Percentiles rank a stretch among this genome's conserved stretches.
Conservation (phyloP, 2,329 filamentous ascomycete genomes). For the Penicillium paneum region DNA sequence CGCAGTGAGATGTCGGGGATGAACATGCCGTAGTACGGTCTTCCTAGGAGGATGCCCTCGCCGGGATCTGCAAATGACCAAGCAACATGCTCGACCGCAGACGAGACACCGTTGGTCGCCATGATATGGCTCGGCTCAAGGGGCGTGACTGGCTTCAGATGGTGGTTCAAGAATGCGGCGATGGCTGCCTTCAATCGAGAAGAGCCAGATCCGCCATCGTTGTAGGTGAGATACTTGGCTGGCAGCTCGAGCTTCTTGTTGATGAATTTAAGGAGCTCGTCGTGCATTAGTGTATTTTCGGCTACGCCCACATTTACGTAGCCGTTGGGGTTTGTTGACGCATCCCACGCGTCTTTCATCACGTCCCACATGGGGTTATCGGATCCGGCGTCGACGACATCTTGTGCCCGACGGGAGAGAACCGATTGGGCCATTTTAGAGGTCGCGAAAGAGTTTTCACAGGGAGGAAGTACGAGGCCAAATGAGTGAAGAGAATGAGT, state of each 20-base stretch:
- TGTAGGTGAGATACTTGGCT: slow-evolving; percentile 36
- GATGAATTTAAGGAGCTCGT: slow-evolving; percentile 43
- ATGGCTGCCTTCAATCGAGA: slow-evolving; percentile 26
- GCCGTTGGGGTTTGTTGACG: slow-evolving; percentile 36
- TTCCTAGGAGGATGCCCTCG: slow-evolving; percentile 36
- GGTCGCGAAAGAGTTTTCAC: not conserved
- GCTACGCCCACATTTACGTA: slow-evolving; percentile 53
- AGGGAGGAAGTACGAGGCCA: not conserved
- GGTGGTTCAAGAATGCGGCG: slow-evolving; percentile 32
- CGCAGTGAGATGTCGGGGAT: slow-evolving; percentile 46
- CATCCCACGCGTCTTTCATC: slow-evolving; percentile 46
- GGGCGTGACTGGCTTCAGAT: slow-evolving; percentile 28
- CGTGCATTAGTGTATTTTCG: slow-evolving; percentile 54
- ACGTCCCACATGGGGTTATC: slow-evolving; percentile 44
- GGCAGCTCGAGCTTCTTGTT: slow-evolving; percentile 39
- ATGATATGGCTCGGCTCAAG: slow-evolving; percentile 29
- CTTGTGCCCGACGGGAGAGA: slow-evolving; percentile 18
- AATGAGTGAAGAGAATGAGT: not conserved
- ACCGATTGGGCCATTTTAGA: not conserved
- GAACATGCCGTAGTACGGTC: slow-evolving; percentile 49
- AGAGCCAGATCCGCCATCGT: slow-evolving; percentile 35
- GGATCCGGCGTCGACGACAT: slow-evolving; percentile 6
- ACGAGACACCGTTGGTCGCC: slow-evolving; percentile 37
- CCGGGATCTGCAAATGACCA: slow-evolving; percentile 34
- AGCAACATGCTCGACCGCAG: slow-evolving; percentile 35